Evolutionary conservation across 176 grass and related monocot genomes (phyloP).

Genomic region (Zea luxurians): DNA sequence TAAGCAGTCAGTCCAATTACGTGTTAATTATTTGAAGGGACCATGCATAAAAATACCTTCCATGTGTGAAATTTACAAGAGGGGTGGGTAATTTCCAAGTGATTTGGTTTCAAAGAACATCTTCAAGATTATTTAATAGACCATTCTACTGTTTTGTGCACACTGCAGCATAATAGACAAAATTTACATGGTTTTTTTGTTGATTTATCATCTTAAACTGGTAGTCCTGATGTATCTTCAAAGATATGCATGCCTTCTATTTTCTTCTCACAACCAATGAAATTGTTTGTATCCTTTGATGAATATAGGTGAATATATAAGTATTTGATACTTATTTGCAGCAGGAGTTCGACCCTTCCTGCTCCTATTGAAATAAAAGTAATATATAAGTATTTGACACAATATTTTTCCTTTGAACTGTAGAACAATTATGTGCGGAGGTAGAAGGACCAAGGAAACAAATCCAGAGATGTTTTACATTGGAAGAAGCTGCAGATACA

Average conservation of each 20-base stretch:
- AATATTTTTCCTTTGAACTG: conserved; percentile 25
- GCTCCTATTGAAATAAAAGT: not conserved
- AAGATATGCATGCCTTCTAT: not conserved
- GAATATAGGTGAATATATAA: conserved; percentile 6
- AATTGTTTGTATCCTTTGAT: conserved; percentile 24
- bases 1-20: conserved; percentile 8
- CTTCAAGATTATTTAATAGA: not conserved
- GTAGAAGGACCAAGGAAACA: conserved; percentile 50
- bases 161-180: not conserved
- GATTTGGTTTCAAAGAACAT: not conserved
- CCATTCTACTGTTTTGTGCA: not conserved
- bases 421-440: conserved; percentile 42
- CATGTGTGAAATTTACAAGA: conserved; percentile 5
- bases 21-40: not conserved
- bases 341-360: not conserved
- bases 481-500: conserved; percentile 84
- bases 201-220: conserved; percentile 1
- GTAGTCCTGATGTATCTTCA: not conserved
- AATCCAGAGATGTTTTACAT: conserved; percentile 70
- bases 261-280: conserved; percentile 20
- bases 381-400: conserved; percentile 22
- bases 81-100: not conserved
- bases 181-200: not conserved
- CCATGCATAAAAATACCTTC: not conserved
- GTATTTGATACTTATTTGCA: conserved; percentile 14